Evolutionary conservation across 2,329 filamentous ascomycete species (phyloP), one percentile per base, ranked within the genome.

Genomic region (Sphaerulina vaccinii): DNA sequence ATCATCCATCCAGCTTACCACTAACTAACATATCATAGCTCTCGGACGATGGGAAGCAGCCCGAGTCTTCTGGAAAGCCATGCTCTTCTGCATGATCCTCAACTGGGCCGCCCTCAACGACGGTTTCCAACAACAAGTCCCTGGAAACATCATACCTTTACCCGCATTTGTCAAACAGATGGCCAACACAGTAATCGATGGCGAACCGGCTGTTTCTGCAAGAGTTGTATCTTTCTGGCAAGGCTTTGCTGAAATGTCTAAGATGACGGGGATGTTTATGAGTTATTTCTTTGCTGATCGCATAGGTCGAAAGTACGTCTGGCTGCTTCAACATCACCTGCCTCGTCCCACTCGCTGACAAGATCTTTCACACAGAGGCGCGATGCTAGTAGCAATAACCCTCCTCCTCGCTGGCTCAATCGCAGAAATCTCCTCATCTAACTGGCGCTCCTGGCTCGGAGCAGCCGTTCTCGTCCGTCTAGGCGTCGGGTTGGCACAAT

Each of bases 61-160:
- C 23, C 48, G 46, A 35, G 45, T 54, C 23, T 57, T 57, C 24
- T 57, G 55, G 55, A 57, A 57, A 44, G 55, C 49, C 19, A 52
- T 57, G 47, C 43, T 57, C 1, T 57, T 57, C 39, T 57, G 55
- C 22, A 48, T 57, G 50, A 51, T 57, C 9, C 43, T 57, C 9
- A 57, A 57, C 16, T 57, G 55, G 55, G 55, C 55, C n/a, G 55
- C 55, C 10, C 42, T 57, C 19, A 57, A 57, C n/a, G 55, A 57
- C 22, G 55, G 55, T 16, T 57, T 57, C 44, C 55, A 57, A 39
- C 55, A 57, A 45, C 55, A 57, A 50, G 44, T 57, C 5, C 55
- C 55, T 9, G 55, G 55, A n/a, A 57, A 57, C 29, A 54, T 57
- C 51, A 57, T 57, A 11, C 55, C 55, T 7, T 38, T 57, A 33